These are phyloP conservation scores for Fagopyrum tataricum DNA, from an alignment of 148 eudicot genomes.

Conservation along the genomic window DNA sequence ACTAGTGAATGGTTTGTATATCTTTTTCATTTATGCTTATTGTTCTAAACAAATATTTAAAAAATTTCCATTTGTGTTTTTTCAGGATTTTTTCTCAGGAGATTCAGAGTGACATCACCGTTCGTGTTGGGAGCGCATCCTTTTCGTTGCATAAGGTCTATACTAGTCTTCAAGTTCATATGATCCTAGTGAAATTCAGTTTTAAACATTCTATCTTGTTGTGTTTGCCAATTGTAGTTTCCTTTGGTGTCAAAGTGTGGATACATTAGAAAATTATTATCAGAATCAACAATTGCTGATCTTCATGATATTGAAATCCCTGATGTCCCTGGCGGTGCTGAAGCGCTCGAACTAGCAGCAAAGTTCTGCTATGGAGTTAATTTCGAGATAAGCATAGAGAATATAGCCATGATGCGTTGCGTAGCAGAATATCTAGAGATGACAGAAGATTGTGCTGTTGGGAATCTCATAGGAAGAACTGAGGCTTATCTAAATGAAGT, in stretches of 20 bases:
- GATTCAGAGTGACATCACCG: conserved; percentile 74
- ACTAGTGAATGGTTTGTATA: conserved; percentile 65
- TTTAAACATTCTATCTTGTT: conserved; percentile 8
- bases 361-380: conserved; percentile 90
- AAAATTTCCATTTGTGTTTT: not conserved
- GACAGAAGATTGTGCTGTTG: conserved; percentile 77
- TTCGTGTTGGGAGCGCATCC: conserved; percentile 58
- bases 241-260: conserved; percentile 85
- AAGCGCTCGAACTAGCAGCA: conserved; percentile 78
- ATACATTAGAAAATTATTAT: conserved; percentile 54
- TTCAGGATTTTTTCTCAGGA: conserved; percentile 91
- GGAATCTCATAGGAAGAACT: conserved; percentile 54
- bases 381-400: conserved; percentile 61
- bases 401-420: conserved; percentile 71
- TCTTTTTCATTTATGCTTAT: not conserved
- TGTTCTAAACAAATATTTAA: not conserved
- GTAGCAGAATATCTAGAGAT: conserved; percentile 82
- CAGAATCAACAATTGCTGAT: conserved; percentile 43
- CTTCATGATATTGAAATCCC: conserved; percentile 37
- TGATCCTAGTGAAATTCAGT: not conserved
- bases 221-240: conserved; percentile 40
- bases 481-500: conserved; percentile 65
- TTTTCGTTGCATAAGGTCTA: conserved; percentile 88
- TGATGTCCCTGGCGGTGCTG: conserved; percentile 79
- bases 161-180: not conserved